Conservation (phyloP, 257 asterid species). For the Parsonsia alboflavescens region DNA sequence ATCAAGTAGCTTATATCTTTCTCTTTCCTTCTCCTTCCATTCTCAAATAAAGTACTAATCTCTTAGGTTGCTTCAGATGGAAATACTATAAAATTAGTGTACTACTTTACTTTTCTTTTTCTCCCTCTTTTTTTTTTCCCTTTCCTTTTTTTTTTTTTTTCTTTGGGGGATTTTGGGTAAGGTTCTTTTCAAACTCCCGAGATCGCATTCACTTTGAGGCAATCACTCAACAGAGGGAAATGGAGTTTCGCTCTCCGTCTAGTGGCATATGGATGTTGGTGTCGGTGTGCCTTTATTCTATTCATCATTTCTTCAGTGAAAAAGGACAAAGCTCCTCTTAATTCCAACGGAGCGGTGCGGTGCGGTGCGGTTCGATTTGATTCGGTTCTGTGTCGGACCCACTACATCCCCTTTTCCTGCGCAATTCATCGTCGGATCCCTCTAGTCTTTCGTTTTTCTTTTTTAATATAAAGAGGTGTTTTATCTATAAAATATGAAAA, state of each 20-base stretch:
- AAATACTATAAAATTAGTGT: neutral
- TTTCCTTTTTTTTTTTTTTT: too few species aligned
- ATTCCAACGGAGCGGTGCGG: neutral
- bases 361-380: neutral
- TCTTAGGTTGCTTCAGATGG: constrained; percentile 54
- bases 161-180: neutral
- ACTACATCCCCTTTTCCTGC: too few species aligned
- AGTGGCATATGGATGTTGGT: neutral
- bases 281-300: constrained; percentile 18
- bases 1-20: constrained; percentile 25
- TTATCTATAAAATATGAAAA: too few species aligned
- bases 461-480: too few species aligned
- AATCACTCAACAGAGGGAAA: too few species aligned
- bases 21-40: constrained; percentile 1
- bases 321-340: neutral
- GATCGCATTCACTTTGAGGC: neutral
- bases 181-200: neutral
- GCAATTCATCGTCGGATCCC: too few species aligned
- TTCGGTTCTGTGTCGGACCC: neutral
- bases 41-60: neutral
- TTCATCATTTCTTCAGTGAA: neutral
- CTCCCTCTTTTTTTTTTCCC: too few species aligned
- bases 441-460: too few species aligned
- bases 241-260: too few species aligned
- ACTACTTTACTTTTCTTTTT: neutral